phyloP scores from a whole-genome alignment of 2,329 filamentous ascomycete genomes.

The Paraconiothyrium sp. region DNA sequence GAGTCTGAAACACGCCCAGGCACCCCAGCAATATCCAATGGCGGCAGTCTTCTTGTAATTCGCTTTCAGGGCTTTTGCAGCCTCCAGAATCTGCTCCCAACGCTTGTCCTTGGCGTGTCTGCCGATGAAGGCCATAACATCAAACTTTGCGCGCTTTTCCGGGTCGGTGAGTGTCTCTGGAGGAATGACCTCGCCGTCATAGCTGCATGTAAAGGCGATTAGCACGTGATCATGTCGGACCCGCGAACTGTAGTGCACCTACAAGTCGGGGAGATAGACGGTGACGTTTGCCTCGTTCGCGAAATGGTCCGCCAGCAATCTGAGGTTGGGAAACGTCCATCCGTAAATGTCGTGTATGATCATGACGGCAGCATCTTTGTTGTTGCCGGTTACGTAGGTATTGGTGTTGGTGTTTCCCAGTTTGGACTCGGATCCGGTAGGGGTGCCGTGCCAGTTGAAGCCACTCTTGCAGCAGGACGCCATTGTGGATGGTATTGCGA shows the following conservation, averaged over 20 bases:
- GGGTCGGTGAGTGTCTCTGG: slow-evolving; percentile 37
- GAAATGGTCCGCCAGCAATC: slow-evolving; percentile 59
- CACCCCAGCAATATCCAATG: slow-evolving; percentile 61
- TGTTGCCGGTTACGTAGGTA: slow-evolving; percentile 56
- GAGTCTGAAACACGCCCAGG: slow-evolving; percentile 47
- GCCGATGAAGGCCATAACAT: slow-evolving; percentile 51
- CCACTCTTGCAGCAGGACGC: slow-evolving; percentile 47
- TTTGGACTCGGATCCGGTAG: slow-evolving; percentile 49
- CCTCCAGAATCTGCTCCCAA: slow-evolving; percentile 50
- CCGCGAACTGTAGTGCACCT: slow-evolving; percentile 14
- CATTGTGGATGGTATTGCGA: slow-evolving; percentile 27
- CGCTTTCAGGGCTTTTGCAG: slow-evolving; percentile 48
- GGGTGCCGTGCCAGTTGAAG: slow-evolving; percentile 51
- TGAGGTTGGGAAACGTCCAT: slow-evolving; percentile 58
- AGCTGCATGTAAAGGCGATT: slow-evolving; percentile 26
- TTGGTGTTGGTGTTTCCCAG: slow-evolving; percentile 45
- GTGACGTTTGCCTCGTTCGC: slow-evolving; percentile 57
- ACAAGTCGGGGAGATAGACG: slow-evolving; percentile 58
- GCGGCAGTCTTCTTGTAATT: slow-evolving; percentile 54
- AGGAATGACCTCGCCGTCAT: slow-evolving; percentile 42
- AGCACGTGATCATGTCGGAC: background rate
- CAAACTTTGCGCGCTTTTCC: slow-evolving; percentile 46
- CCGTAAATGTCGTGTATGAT: slow-evolving; percentile 58
- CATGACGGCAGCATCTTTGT: slow-evolving; percentile 58
- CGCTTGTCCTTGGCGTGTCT: slow-evolving; percentile 52